Evolutionary conservation across 345 rosid species (phyloP).

Genomic region (Rhodomyrtus tomentosa): DNA sequence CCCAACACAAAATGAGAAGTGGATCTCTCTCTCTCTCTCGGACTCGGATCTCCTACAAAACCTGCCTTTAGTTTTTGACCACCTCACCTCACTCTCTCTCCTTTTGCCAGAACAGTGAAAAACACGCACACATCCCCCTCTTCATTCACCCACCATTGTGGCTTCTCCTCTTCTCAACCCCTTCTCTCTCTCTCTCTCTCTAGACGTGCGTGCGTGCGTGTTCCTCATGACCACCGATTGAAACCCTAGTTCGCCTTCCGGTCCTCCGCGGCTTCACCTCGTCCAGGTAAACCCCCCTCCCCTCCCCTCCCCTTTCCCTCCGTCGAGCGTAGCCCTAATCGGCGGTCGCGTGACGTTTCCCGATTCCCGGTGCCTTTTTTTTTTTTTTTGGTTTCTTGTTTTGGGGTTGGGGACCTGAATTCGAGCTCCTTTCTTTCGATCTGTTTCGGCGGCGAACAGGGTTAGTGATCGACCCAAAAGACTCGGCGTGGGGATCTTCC

Average conservation of each 20-base stretch:
- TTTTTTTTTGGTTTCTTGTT: too few species aligned
- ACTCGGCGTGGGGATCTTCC: background rate
- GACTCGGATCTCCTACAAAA: background rate
- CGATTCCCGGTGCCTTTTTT: too few species aligned
- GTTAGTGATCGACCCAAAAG: background rate
- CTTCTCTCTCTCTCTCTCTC: background rate
- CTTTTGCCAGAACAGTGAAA: background rate
- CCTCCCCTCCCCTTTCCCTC: background rate
- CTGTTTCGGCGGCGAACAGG: background rate
- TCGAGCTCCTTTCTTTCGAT: too few species aligned
- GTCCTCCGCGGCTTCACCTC: background rate
- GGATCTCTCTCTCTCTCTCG: background rate
- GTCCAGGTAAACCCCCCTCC: background rate
- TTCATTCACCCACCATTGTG: too few species aligned
- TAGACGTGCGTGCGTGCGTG: background rate
- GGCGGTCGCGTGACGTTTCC: background rate
- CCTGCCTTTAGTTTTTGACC: background rate
- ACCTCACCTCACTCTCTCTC: background rate
- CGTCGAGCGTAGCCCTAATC: constrained; percentile 7
- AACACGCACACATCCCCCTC: background rate
- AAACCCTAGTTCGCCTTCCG: constrained; percentile 43
- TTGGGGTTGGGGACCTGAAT: too few species aligned
- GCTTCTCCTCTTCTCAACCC: background rate
- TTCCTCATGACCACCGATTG: constrained; percentile 39
- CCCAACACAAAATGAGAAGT: background rate